A percentile compares a stretch with the other conserved stretches of the same genome.
Conservation (phyloP, 257 asterid species). For the Phtheirospermum japonicum region DNA sequence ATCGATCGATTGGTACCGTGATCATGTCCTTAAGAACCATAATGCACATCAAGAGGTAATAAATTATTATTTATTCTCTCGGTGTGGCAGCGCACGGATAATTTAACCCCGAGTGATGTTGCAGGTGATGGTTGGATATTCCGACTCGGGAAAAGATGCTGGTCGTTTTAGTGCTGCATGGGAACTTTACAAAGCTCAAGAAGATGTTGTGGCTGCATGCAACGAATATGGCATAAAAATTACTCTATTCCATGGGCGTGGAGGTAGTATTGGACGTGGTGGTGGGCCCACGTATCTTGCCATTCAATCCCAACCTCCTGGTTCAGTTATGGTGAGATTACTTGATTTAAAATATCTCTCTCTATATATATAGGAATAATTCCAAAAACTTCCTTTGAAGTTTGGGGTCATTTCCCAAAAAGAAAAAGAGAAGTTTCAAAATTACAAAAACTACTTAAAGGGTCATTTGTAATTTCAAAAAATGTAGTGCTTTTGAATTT, state of each 20-base stretch:
- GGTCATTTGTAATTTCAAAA: no score
- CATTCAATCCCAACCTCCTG: constrained; percentile 98
- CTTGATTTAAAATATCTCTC: no score
- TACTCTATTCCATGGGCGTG: constrained; percentile 98
- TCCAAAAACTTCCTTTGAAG: no score
- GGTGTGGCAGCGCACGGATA: not conserved
- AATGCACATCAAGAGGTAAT: constrained; percentile 94
- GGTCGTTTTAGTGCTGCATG: constrained; percentile 97
- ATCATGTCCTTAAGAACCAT: constrained; percentile 78
- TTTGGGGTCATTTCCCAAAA: no score
- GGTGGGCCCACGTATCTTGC: constrained; percentile 98
- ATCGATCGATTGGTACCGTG: constrained; percentile 84
- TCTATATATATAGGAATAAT: no score
- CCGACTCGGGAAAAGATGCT: constrained; percentile 98
- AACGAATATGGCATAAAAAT: constrained; percentile 79
- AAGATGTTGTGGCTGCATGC: constrained; percentile 93
- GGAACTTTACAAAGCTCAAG: constrained; percentile 99
- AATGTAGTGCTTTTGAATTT: no score
- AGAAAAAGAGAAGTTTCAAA: no score
- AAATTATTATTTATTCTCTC: not conserved
- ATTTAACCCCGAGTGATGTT: constrained; percentile 27
- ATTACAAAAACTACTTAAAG: no score
- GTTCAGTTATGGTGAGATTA: constrained; percentile 84
- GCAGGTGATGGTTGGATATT: constrained; percentile 98
- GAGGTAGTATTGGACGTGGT: constrained; percentile 99